Percentiles rank a stretch among this genome's conserved stretches.
Conservation (phyloP, 257 asterid genomes). For the Solanum ahanhuiri region DNA sequence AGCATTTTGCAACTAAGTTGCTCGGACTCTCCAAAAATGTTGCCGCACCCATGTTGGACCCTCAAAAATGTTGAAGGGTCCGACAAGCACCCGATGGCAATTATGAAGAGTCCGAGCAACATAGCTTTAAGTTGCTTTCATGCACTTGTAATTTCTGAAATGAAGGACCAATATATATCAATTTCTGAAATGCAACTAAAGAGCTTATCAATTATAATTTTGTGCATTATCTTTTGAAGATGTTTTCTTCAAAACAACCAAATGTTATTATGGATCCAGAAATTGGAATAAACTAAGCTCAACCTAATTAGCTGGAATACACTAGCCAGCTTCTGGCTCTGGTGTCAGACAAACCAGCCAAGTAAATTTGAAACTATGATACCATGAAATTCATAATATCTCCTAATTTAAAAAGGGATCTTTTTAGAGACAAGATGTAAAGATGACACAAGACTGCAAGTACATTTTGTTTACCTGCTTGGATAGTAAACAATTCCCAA, state of each 20-base stretch:
- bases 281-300: background rate
- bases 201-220: background rate
- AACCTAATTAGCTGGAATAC: background rate
- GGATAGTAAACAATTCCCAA: too few species aligned
- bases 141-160: background rate
- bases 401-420: too few species aligned
- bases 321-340: background rate
- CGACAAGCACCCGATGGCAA: too few species aligned
- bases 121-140: background rate
- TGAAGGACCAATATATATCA: background rate
- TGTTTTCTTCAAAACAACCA: background rate
- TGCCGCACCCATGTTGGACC: too few species aligned
- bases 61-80: too few species aligned
- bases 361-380: conserved; percentile 5
- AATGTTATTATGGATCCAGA: background rate
- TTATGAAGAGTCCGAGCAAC: too few species aligned
- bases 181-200: background rate
- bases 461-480: too few species aligned
- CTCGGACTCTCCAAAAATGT: too few species aligned
- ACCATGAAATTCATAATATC: background rate
- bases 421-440: too few species aligned
- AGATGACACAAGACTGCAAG: too few species aligned
- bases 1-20: background rate
- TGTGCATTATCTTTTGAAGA: background rate
- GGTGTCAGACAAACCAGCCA: background rate